These are phyloP conservation scores for Arachnomyces sp. DNA, from an alignment of 2,329 filamentous ascomycete species.

Conservation along the genomic window DNA sequence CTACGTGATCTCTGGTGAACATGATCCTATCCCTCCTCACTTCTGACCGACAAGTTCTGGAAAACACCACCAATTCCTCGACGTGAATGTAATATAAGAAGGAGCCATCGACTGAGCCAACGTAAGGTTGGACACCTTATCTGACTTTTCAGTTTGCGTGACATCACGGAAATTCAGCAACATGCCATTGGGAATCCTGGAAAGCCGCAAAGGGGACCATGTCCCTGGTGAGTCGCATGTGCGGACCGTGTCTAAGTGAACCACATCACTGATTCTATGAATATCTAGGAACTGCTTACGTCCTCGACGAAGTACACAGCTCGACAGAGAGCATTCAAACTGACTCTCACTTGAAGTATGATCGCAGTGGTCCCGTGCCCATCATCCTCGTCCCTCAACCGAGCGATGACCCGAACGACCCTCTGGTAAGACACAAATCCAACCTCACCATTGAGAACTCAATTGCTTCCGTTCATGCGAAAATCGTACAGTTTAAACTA, in stretches of 20 bases:
- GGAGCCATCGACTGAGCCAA: neutral
- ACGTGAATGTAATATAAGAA: neutral
- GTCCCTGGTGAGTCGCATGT: slow-evolving; percentile 57
- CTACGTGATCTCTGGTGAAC: too few relatives aligned
- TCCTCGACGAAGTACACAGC: slow-evolving; percentile 53
- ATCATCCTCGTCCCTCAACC: slow-evolving; percentile 87
- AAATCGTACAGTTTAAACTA: slow-evolving; percentile 8
- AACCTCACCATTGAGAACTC: neutral
- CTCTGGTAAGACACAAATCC: slow-evolving; percentile 49
- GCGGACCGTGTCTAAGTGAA: slow-evolving; percentile 12
- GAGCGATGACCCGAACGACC: slow-evolving; percentile 83
- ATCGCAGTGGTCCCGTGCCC: slow-evolving; percentile 55
- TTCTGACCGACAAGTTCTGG: slow-evolving; percentile 1
- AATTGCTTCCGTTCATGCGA: neutral
- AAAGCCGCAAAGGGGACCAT: slow-evolving; percentile 56
- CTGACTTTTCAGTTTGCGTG: slow-evolving; percentile 4
- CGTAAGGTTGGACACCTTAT: slow-evolving; percentile 9
- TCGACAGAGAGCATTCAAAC: slow-evolving; percentile 25
- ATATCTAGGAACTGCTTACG: slow-evolving; percentile 39
- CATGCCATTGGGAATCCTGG: slow-evolving; percentile 67
- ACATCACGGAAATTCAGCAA: slow-evolving; percentile 12
- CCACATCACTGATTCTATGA: slow-evolving; percentile 6
- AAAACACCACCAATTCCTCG: neutral
- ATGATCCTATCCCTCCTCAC: neutral
- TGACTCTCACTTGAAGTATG: slow-evolving; percentile 57